Base-by-base conservation (phyloP, 352 stramenopile genomes). In the Thraustochytrium striatum region DNA sequence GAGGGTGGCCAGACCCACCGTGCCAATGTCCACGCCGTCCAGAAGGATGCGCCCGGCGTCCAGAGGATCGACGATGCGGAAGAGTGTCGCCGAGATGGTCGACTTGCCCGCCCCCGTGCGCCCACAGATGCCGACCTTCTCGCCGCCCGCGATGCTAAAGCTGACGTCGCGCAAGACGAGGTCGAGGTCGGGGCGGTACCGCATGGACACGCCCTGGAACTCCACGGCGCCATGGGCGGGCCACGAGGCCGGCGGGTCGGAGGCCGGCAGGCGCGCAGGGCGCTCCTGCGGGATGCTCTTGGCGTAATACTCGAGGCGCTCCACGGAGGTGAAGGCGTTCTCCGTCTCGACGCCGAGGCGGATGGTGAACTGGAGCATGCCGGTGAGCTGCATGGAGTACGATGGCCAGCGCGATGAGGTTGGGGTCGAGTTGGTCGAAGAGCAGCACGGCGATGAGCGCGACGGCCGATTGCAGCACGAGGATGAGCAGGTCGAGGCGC, bases 41-140 rank as follows among this genome's bases (percentile, higher is more conserved):
- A 98, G 88, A 25, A 91, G 47, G 57, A 98, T 93, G 16, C 82
- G 84, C n/a, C 94, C 94, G 30, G 85, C 85, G 65, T 91, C 89
- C 41, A 97, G 83, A 69, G 98, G 93, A 78, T 97, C 92, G 39
- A 94, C 89, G 53, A 98, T 85, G 30, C 94, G 90, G 84, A 98
- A 96, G 32, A 98, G 84, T 33, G 93, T 92, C 58, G 91, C 88
- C 13, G 89, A 91, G 16, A 98, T 84, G 61, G 88, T 90, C 57
- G 86, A 92, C 83, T 97, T 94, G 72, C 91, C 91, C 7, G 86
- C 87, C 35, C 91, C 91, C 1, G 92, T 94, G 72, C 91, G 83
- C 28, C 93, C 93, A 0, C 97, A 90, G 21, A 98, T 89, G 35
- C 92, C 94, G 69, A 95, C 87, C 65, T 94, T 93, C 69, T 92